Conservation (phyloP, 2,329 filamentous ascomycete genomes). For the Aureobasidium uvarum region DNA sequence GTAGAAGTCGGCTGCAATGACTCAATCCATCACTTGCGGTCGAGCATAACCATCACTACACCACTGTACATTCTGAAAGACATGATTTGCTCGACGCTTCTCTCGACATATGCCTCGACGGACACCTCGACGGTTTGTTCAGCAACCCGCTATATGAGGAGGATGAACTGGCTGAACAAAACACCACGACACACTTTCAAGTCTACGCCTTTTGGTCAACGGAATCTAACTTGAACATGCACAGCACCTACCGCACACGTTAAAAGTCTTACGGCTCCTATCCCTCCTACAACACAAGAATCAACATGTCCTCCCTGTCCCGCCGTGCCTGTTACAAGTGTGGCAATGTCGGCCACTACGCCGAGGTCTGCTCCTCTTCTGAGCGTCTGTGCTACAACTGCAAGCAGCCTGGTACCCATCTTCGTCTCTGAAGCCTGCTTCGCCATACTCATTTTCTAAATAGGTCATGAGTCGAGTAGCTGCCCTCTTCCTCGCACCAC, state of each 20-base stretch:
- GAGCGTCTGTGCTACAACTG: constrained; percentile 99
- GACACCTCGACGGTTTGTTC: not conserved
- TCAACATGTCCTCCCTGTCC: constrained; percentile 53
- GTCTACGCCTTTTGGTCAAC: too few species aligned
- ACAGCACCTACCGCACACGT: not conserved
- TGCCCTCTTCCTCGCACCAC: constrained; percentile 96
- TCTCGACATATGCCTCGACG: not conserved
- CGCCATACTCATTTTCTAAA: constrained; percentile 32
- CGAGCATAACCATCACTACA: not conserved
- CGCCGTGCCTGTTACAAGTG: constrained; percentile 56
- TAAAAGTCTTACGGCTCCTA: too few species aligned
- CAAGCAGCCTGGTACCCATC: constrained; percentile 72
- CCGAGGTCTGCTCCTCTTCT: constrained; percentile 93
- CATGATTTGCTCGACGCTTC: too few species aligned
- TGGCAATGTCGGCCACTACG: constrained; percentile 55
- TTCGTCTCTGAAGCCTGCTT: not conserved
- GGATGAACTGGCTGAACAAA: not conserved
- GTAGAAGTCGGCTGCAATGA: not conserved
- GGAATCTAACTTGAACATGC: too few species aligned
- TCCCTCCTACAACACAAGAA: not conserved
- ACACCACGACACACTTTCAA: not conserved
- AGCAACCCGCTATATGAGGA: not conserved
- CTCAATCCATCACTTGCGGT: not conserved
- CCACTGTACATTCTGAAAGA: not conserved
- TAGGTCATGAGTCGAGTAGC: constrained; percentile 93